Percentiles rank a stretch among this genome's conserved stretches.
phyloP scores from a whole-genome alignment of 768 basidiomycete genomes.

The Russula ochroleuca region DNA sequence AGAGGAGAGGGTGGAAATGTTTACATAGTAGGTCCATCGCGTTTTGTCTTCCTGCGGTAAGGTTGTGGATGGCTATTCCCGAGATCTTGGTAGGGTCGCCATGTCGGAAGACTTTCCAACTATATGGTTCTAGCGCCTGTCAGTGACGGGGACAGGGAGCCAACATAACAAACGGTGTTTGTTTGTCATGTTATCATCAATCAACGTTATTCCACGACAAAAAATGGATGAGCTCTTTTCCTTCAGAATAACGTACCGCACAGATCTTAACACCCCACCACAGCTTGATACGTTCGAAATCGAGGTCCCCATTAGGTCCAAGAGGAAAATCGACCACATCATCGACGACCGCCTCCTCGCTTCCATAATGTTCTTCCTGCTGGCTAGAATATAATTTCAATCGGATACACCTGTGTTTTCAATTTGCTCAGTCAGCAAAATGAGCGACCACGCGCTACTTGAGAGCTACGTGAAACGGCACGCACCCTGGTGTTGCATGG shows the following conservation, averaged over 20 bases:
- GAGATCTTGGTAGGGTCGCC: conserved; percentile 15
- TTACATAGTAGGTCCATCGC: conserved; percentile 8
- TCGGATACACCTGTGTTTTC: conserved; percentile 22
- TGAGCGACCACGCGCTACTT: neutral
- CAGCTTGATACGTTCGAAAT: conserved; percentile 20
- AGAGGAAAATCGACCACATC: conserved; percentile 26
- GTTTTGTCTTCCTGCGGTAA: conserved; percentile 17
- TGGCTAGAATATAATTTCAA: conserved; percentile 18
- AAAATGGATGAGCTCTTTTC: neutral
- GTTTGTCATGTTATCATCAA: neutral
- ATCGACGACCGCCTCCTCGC: conserved; percentile 1
- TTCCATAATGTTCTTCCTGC: neutral
- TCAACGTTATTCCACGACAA: neutral
- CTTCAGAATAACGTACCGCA: conserved; percentile 10
- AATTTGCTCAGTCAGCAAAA: neutral
- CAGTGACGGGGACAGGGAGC: neutral
- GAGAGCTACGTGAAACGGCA: neutral
- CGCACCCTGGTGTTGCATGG: conserved; percentile 17
- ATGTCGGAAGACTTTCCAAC: conserved; percentile 19
- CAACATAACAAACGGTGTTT: neutral
- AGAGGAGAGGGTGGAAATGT: neutral
- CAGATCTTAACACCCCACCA: conserved; percentile 23
- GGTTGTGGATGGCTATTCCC: conserved; percentile 20
- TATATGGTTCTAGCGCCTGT: conserved; percentile 22
- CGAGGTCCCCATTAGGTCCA: conserved; percentile 19